Percentiles rank a stretch among this genome's conserved stretches.
Conservation (phyloP, 2,329 filamentous ascomycete species). For the Fusarium lyarnte region DNA sequence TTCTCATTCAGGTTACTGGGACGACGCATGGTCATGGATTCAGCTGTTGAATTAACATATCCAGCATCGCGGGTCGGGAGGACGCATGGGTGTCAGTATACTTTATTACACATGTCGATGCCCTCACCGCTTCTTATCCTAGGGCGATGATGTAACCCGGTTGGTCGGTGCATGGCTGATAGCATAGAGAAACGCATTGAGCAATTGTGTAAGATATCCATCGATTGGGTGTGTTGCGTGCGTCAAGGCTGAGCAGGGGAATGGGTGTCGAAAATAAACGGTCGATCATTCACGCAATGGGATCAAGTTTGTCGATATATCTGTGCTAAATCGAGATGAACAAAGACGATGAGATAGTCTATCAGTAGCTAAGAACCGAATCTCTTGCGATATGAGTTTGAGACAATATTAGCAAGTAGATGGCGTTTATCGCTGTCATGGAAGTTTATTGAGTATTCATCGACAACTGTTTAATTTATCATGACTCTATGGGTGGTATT, state of each 20-base stretch:
- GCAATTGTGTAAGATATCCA: slow-evolving; percentile 34
- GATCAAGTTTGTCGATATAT: slow-evolving; percentile 9
- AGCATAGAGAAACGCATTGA: slow-evolving; percentile 21
- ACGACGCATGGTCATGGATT: slow-evolving; percentile 34
- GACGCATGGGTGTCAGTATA: slow-evolving; percentile 24
- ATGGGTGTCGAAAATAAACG: slow-evolving; percentile 23
- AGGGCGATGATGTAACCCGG: slow-evolving; percentile 40
- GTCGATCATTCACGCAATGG: slow-evolving; percentile 23
- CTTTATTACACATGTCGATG: slow-evolving; percentile 24
- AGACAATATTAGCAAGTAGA: neutral
- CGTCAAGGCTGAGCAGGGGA: slow-evolving; percentile 22
- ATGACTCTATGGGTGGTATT: slow-evolving; percentile 19
- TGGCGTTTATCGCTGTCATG: neutral
- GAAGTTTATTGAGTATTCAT: neutral
- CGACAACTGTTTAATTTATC: slow-evolving; percentile 6
- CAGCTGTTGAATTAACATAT: slow-evolving; percentile 27
- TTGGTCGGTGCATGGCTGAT: slow-evolving; percentile 34
- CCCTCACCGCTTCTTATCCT: slow-evolving; percentile 43
- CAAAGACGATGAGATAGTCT: slow-evolving; percentile 17
- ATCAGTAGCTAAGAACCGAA: neutral
- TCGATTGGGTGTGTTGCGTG: slow-evolving; percentile 18
- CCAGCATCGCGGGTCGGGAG: slow-evolving; percentile 29
- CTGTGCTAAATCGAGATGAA: slow-evolving; percentile 21
- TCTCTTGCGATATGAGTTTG: neutral
- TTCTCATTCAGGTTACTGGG: slow-evolving; percentile 37